These are phyloP conservation scores for Geotrichum restrictum DNA, from an alignment of 1,139 yeast genomes.

Conservation along the genomic window DNA sequence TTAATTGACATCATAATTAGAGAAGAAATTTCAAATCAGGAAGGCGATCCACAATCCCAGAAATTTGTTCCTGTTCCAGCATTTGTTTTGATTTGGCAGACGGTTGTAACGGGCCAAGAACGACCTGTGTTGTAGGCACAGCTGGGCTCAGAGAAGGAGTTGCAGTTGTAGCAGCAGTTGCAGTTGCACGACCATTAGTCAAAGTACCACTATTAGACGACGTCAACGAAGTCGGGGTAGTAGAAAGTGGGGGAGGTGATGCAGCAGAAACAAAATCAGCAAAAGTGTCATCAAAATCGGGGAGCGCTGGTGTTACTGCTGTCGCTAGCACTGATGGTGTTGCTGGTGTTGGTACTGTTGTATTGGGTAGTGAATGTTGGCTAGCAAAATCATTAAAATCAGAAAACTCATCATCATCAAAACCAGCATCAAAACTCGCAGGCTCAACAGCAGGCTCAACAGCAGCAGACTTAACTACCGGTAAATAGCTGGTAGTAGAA, in stretches of 20 bases:
- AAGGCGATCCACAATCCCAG: conserved; percentile 26
- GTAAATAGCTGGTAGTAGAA: no score
- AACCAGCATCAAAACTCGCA: no score
- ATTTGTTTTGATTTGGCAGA: conserved; percentile 22
- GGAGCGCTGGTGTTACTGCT: conserved; percentile 3
- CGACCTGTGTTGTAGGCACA: conserved; percentile 6
- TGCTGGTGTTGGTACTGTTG: no score
- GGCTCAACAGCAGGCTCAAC: no score
- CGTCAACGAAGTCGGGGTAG: background rate
- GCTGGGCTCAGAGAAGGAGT: no score
- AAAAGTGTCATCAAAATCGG: conserved; percentile 10
- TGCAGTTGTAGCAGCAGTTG: background rate
- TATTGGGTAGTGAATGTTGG: no score
- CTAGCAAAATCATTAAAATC: no score
- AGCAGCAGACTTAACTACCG: no score
- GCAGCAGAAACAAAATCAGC: conserved; percentile 12
- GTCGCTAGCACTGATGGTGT: no score
- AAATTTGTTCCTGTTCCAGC: conserved; percentile 26
- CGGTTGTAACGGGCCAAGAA: conserved; percentile 26
- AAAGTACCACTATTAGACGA: background rate
- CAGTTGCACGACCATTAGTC: background rate
- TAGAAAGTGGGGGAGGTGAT: conserved; percentile 5
- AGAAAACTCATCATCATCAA: no score
- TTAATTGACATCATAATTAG: background rate
- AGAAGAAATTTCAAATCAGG: conserved; percentile 31